Percentiles rank a stretch among this genome's conserved stretches.
phyloP scores from a whole-genome alignment of 176 grass and related monocot species.

The Musa beccarii region DNA sequence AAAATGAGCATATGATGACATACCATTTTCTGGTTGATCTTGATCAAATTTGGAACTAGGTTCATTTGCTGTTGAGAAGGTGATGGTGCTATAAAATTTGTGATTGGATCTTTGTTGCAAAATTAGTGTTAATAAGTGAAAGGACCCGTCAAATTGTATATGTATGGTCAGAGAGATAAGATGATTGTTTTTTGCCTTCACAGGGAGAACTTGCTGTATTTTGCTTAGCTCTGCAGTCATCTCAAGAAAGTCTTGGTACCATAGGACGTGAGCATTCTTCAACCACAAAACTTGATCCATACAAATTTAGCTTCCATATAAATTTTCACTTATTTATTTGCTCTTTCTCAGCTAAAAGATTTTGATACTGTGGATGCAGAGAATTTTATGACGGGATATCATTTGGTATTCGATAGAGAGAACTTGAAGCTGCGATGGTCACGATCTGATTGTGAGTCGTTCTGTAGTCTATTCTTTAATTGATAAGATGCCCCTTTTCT shows the following conservation, averaged over 20 bases:
- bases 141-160: too few relatives aligned
- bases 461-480: background rate
- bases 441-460: slow-evolving; percentile 67
- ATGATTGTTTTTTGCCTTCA: background rate
- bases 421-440: slow-evolving; percentile 79
- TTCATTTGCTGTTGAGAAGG: too few relatives aligned
- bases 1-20: too few relatives aligned
- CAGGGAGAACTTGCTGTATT: slow-evolving; percentile 52
- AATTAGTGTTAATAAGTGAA: too few relatives aligned
- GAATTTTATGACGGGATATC: slow-evolving; percentile 88
- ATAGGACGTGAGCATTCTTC: slow-evolving; percentile 64
- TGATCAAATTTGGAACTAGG: too few relatives aligned
- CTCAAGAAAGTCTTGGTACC: slow-evolving; percentile 53
- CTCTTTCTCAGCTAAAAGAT: background rate
- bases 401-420: slow-evolving; percentile 76
- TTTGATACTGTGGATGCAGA: slow-evolving; percentile 42
- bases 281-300: background rate
- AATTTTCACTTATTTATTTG: background rate
- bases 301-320: background rate
- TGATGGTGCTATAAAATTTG: too few relatives aligned
- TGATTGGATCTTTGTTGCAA: too few relatives aligned
- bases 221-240: slow-evolving; percentile 65
- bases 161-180: background rate
- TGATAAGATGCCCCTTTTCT: background rate
- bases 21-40: too few relatives aligned